Evolutionary conservation across 805 yeast species (phyloP), one percentile per base, ranked within the genome.

Genomic region (Ogataea naganishii): DNA sequence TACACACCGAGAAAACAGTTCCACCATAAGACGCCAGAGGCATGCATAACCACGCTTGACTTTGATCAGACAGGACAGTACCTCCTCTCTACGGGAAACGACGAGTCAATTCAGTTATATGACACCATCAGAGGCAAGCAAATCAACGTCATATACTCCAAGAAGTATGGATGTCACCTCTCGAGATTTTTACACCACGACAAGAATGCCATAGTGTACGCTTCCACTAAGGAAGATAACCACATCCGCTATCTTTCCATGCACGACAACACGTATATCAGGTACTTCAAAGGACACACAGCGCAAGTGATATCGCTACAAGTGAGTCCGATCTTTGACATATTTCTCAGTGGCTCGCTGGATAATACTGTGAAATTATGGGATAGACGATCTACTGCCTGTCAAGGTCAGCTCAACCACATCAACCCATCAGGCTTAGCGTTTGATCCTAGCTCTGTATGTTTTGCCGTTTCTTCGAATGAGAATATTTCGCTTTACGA

Each of bases 91-190:
- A 63, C 92, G 0, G 85, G 94, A 4, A 73, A 76, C 6, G 94
- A 83, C 56, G 89, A 84, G 47, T 65, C 81, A 16, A 75, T 92
- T 44, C 94, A 85, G 45, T 58, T 92, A 13, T 89, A 85, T 51
- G 95, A 89, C 55, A 60, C 70, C 13, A 58, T 69, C 20, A 66
- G 68, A 36, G 96, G 96, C 5, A 63, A 68, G 31, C 80, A 75
- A 38, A 44, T 66, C 25, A 81, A 78, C 43, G 72, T 85, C 4
- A 68, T 83, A 7, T 78, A 72, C 35, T 78, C 92, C 18, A 88
- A 86, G 57, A 92, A 92, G 49, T 92, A 92, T 44, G 98, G 98
- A 1, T 82, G 86, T 34, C 86, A 84, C 46, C 56, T 83, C 22
- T 96, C 95, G 3, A 65, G 75, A 26, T 92, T 92, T 52, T 76